A percentile compares a stretch with the other conserved stretches of the same genome.
These are phyloP conservation scores for Geotrichum candidum DNA, from an alignment of 1,139 yeast genomes.

Conservation along the genomic window DNA sequence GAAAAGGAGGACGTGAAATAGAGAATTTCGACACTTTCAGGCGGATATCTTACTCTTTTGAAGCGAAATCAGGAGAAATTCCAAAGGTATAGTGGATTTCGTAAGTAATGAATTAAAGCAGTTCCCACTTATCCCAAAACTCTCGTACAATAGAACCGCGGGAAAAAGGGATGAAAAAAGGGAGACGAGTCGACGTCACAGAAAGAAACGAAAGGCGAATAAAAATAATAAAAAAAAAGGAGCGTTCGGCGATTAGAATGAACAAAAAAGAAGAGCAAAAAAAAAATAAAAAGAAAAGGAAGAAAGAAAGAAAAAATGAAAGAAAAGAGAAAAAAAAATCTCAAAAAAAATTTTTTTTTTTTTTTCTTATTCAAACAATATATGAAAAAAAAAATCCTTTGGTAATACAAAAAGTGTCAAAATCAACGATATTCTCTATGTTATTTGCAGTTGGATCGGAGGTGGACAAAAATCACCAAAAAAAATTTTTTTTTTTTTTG, in stretches of 20 bases:
- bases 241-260: not conserved
- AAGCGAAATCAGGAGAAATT: not conserved
- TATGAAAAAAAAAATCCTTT: not conserved
- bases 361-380: not conserved
- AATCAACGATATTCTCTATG: not conserved
- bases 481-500: too few species aligned
- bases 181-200: not conserved
- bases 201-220: not conserved
- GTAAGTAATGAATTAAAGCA: not conserved
- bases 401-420: too few species aligned
- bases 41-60: not conserved
- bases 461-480: not conserved
- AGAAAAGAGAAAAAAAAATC: not conserved
- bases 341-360: not conserved
- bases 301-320: not conserved
- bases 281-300: not conserved
- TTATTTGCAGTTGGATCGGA: not conserved
- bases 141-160: too few species aligned
- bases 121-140: not conserved
- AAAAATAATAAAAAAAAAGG: not conserved
- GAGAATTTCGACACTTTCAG: not conserved
- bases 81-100: slow-evolving; percentile 2
- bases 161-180: not conserved
- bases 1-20: too few species aligned
- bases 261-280: not conserved